phyloP scores from a whole-genome alignment of 2,329 filamentous ascomycete species.

The Magnaporthiopsis incrustans region DNA sequence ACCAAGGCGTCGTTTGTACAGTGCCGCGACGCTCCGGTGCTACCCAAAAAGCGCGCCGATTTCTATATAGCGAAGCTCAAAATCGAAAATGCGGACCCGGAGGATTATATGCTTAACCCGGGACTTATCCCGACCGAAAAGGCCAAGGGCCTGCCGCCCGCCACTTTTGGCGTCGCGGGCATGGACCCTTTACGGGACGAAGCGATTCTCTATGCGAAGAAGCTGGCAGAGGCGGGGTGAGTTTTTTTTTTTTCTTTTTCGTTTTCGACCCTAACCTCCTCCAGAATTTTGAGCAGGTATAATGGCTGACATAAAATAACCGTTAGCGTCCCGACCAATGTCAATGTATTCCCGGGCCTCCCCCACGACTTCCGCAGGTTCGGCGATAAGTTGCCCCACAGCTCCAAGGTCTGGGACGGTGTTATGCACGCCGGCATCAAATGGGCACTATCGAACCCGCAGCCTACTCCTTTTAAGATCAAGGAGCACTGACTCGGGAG shows the following conservation, averaged over 20 bases:
- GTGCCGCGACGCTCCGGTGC: slow-evolving; percentile 39
- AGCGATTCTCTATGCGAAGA: slow-evolving; percentile 11
- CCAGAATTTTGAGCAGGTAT: too few species aligned
- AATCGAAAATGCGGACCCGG: slow-evolving; percentile 15
- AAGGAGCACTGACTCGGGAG: slow-evolving; percentile 1
- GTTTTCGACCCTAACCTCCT: too few species aligned
- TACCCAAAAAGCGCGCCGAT: slow-evolving; percentile 29
- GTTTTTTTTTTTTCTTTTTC: slow-evolving; percentile 10
- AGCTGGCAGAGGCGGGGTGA: slow-evolving; percentile 10
- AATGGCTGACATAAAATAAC: slow-evolving; percentile 17
- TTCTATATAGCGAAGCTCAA: slow-evolving; percentile 23
- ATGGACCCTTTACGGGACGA: slow-evolving; percentile 12
- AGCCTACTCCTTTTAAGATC: slow-evolving; percentile 42
- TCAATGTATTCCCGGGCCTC: slow-evolving; percentile 13
- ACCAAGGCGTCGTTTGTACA: slow-evolving; percentile 34
- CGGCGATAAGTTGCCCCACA: slow-evolving; percentile 19
- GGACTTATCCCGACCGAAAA: slow-evolving; percentile 23
- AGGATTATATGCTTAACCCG: slow-evolving; percentile 31
- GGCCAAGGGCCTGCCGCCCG: slow-evolving; percentile 22
- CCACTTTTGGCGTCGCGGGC: slow-evolving; percentile 9
- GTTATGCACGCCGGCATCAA: slow-evolving; percentile 34
- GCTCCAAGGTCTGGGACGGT: slow-evolving; percentile 34
- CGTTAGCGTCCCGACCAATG: slow-evolving; percentile 22
- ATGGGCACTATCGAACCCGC: slow-evolving; percentile 38
- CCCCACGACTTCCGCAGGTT: slow-evolving; percentile 12